Conservation (phyloP, 2,329 filamentous ascomycete genomes). For the Saccharata proteae region DNA sequence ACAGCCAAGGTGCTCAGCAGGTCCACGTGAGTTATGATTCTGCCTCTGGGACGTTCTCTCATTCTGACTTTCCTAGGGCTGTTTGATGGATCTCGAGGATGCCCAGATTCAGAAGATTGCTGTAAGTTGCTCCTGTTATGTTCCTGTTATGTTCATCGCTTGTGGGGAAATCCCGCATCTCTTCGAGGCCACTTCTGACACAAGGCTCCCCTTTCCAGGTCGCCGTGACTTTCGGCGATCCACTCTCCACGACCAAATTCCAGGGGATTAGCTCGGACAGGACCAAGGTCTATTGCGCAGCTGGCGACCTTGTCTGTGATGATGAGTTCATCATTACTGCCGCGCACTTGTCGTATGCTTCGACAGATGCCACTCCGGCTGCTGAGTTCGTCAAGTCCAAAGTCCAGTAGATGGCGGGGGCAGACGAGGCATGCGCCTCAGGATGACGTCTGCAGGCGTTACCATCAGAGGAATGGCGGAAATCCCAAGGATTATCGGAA, state of each 20-base stretch:
- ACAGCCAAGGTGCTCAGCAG: slow-evolving; percentile 24
- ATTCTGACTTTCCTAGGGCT: background rate
- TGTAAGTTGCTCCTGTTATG: slow-evolving; percentile 1
- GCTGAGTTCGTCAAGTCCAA: no score
- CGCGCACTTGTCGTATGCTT: slow-evolving; percentile 2
- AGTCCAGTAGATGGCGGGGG: no score
- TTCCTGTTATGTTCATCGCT: slow-evolving; percentile 15
- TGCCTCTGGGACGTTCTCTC: slow-evolving; percentile 27
- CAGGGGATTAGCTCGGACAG: slow-evolving; percentile 1
- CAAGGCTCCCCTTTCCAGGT: slow-evolving; percentile 14
- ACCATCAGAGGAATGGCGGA: no score
- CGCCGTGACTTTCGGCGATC: slow-evolving; percentile 27
- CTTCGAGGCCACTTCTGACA: no score
- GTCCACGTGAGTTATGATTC: slow-evolving; percentile 22
- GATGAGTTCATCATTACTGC: slow-evolving; percentile 4
- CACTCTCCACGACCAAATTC: slow-evolving; percentile 15
- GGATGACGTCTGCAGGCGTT: no score
- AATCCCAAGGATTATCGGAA: no score
- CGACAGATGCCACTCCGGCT: no score
- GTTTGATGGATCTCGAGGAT: background rate
- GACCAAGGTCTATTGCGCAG: slow-evolving; percentile 7
- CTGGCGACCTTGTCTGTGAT: slow-evolving; percentile 3
- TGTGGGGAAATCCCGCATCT: background rate
- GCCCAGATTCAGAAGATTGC: background rate
- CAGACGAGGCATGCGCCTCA: no score